Conservation (phyloP, 768 basidiomycete genomes). For the Tylopilus rubrobrunneus region DNA sequence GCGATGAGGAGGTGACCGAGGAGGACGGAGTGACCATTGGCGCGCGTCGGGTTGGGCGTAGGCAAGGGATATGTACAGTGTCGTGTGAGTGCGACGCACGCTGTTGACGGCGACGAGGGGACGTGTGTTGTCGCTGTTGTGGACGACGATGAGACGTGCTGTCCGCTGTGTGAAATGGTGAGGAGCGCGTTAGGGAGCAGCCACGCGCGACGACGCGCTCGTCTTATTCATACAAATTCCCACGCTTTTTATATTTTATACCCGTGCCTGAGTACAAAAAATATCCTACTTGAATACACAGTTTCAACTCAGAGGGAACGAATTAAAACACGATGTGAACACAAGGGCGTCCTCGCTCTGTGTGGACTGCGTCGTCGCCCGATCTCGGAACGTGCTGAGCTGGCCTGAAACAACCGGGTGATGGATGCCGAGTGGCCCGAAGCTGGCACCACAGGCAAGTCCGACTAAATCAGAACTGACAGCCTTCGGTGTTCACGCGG, state of each 20-base stretch:
- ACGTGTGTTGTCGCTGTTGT: slow-evolving; percentile 26
- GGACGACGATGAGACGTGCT: slow-evolving; percentile 32
- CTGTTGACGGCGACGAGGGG: slow-evolving; percentile 6
- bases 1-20: slow-evolving; percentile 79
- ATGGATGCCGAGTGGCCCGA: slow-evolving; percentile 10
- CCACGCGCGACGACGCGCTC: slow-evolving; percentile 37
- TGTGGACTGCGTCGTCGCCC: not conserved
- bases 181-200: slow-evolving; percentile 37
- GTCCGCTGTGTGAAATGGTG: slow-evolving; percentile 36
- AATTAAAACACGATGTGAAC: slow-evolving; percentile 14
- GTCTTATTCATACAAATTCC: slow-evolving; percentile 35
- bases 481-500: slow-evolving; percentile 25
- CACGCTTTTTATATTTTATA: slow-evolving; percentile 27
- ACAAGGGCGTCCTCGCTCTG: not conserved
- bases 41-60: slow-evolving; percentile 23
- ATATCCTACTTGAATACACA: slow-evolving; percentile 12
- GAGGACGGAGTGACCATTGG: slow-evolving; percentile 78
- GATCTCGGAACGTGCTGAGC: slow-evolving; percentile 2
- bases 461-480: slow-evolving; percentile 25
- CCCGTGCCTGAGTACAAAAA: slow-evolving; percentile 21
- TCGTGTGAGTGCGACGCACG: slow-evolving; percentile 14
- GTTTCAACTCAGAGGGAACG: slow-evolving; percentile 4
- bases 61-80: slow-evolving; percentile 12
- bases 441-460: slow-evolving; percentile 17
- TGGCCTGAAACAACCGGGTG: slow-evolving; percentile 14